Evolutionary conservation across 1,139 yeast species (phyloP).

Genomic region (Meyerozyma athensensis): DNA sequence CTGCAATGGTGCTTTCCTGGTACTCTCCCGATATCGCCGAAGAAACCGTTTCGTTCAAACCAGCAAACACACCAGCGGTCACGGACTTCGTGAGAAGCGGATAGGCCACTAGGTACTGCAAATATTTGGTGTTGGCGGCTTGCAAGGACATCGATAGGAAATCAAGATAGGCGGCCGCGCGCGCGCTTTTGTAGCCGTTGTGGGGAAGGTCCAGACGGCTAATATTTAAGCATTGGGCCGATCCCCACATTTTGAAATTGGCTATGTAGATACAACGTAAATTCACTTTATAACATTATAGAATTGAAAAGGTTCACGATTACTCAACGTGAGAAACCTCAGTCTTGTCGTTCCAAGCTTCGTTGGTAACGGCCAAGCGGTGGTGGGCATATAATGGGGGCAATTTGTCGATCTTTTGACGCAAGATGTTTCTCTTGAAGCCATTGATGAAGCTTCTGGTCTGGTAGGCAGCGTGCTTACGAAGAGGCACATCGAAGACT

Average conservation of each 20-base stretch:
- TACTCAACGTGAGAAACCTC: slow-evolving; percentile 44
- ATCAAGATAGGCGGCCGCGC: not conserved
- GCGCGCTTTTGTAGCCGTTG: not conserved
- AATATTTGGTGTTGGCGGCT: slow-evolving; percentile 26
- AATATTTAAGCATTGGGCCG: too few species aligned
- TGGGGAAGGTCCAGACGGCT: not conserved
- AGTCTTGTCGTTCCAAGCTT: slow-evolving; percentile 58
- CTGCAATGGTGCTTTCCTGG: slow-evolving; percentile 18
- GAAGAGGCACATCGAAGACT: slow-evolving; percentile 55
- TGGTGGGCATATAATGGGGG: slow-evolving; percentile 54
- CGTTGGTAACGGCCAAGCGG: slow-evolving; percentile 55
- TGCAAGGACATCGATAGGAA: not conserved
- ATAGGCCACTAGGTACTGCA: slow-evolving; percentile 35
- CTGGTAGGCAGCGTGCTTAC: slow-evolving; percentile 54
- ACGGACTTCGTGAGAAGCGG: slow-evolving; percentile 59
- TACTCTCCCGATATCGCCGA: slow-evolving; percentile 46
- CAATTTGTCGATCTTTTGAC: slow-evolving; percentile 42
- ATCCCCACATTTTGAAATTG: not conserved
- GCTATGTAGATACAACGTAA: not conserved
- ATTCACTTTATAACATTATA: not conserved
- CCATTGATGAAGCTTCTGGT: slow-evolving; percentile 39
- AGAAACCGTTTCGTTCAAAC: slow-evolving; percentile 58
- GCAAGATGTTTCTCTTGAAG: slow-evolving; percentile 37
- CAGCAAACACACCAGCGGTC: slow-evolving; percentile 55
- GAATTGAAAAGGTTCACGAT: slow-evolving; percentile 1